A percentile compares a stretch with the other conserved stretches of the same genome.
These are phyloP conservation scores for Echinochloa phyllopogon DNA, from an alignment of 176 grass and related monocot species.

Conservation along the genomic window DNA sequence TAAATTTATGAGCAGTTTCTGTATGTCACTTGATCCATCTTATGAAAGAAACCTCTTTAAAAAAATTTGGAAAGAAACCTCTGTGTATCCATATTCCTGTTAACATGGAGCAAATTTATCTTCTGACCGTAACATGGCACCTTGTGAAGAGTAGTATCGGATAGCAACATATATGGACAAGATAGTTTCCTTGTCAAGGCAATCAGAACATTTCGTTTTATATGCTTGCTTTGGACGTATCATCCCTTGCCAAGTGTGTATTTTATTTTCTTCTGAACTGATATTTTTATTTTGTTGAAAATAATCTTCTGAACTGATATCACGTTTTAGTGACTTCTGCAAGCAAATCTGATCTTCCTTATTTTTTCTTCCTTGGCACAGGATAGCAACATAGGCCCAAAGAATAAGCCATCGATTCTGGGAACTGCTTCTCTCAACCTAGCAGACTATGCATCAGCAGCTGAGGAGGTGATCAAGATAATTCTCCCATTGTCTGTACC, in stretches of 20 bases:
- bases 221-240: neutral
- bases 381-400: conserved; percentile 64
- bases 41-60: neutral
- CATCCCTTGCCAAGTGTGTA: conserved; percentile 1
- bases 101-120: conserved; percentile 10
- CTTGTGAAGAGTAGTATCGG: conserved; percentile 10
- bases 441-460: conserved; percentile 65
- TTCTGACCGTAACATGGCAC: conserved; percentile 34
- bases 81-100: conserved; percentile 7
- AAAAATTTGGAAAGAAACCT: neutral
- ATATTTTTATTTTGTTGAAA: neutral
- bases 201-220: conserved; percentile 13
- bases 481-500: conserved; percentile 66
- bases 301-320: neutral
- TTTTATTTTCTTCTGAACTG: neutral
- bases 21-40: conserved; percentile 16
- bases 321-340: conserved; percentile 1
- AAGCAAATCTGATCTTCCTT: conserved; percentile 29
- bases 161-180: conserved; percentile 6
- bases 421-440: conserved; percentile 74
- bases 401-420: conserved; percentile 80
- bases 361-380: conserved; percentile 23
- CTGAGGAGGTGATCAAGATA: conserved; percentile 67
- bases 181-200: conserved; percentile 6
- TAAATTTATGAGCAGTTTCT: neutral